phyloP scores from a whole-genome alignment of 1,284 basidiomycete genomes.

The Meira nashicola region DNA sequence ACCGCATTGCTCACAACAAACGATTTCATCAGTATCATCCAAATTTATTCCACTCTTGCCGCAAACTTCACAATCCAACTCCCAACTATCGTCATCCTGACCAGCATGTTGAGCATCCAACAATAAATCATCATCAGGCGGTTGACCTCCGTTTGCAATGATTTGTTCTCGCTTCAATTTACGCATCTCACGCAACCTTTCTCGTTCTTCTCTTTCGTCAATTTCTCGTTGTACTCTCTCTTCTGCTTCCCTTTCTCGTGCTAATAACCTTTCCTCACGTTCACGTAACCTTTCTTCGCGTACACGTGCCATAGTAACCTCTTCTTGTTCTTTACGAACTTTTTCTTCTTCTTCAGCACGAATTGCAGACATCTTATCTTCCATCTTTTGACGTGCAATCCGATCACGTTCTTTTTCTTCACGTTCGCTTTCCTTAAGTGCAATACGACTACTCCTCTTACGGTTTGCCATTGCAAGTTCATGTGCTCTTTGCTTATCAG shows the following conservation, averaged over 20 bases:
- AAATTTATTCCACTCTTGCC: constrained; percentile 65
- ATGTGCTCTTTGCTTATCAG: constrained; percentile 59
- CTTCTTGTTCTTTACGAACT: constrained; percentile 53
- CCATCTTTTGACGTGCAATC: constrained; percentile 54
- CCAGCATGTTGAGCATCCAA: constrained; percentile 7
- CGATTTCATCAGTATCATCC: constrained; percentile 71
- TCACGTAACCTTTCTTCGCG: constrained; percentile 54
- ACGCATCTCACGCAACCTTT: constrained; percentile 56
- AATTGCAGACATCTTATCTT: constrained; percentile 55
- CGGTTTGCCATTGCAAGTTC: constrained; percentile 65
- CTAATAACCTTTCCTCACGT: constrained; percentile 54
- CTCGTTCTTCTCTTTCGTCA: constrained; percentile 32
- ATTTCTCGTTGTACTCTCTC: constrained; percentile 36
- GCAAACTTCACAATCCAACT: constrained; percentile 78
- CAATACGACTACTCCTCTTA: constrained; percentile 78
- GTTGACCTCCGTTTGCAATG: constrained; percentile 56
- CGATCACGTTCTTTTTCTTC: constrained; percentile 57
- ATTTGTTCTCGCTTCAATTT: constrained; percentile 61
- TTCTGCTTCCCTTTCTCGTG: constrained; percentile 50
- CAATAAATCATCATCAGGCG: constrained; percentile 3
- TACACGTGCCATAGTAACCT: constrained; percentile 54
- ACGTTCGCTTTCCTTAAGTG: constrained; percentile 60
- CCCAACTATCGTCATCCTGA: constrained; percentile 64
- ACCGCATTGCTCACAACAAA: constrained; percentile 71
- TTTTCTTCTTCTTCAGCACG: constrained; percentile 62